A percentile compares a stretch with the other conserved stretches of the same genome.
These are phyloP conservation scores for Bocquillonia castaneifolia DNA, from an alignment of 441 rosid species.

Conservation along the genomic window DNA sequence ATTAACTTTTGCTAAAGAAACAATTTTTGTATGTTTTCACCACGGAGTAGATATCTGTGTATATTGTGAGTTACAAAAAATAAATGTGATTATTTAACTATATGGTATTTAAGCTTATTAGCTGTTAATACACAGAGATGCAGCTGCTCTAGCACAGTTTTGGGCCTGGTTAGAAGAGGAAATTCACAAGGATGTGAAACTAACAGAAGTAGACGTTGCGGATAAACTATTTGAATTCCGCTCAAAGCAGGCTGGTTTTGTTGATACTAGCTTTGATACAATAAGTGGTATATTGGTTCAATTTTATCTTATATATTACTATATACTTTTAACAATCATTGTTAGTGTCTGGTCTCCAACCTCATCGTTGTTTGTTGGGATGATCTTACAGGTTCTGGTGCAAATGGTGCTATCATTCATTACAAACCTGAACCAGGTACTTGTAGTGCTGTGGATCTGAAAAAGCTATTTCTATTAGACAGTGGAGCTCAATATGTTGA, in stretches of 20 bases:
- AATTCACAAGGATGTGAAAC: conserved; percentile 48
- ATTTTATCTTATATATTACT: conserved; percentile 19
- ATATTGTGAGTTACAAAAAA: background rate
- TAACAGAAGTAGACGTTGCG: conserved; percentile 89
- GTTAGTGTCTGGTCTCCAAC: conserved; percentile 10
- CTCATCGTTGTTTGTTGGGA: conserved; percentile 13
- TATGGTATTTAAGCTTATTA: conserved; percentile 5
- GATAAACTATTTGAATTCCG: conserved; percentile 86
- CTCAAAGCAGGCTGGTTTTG: conserved; percentile 70
- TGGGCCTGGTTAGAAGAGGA: conserved; percentile 95
- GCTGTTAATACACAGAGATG: conserved; percentile 61
- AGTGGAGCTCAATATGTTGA: conserved; percentile 96
- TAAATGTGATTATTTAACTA: background rate
- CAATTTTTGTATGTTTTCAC: background rate
- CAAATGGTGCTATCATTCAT: conserved; percentile 95
- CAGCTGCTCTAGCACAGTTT: conserved; percentile 86
- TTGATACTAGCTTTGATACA: conserved; percentile 95
- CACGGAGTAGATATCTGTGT: background rate
- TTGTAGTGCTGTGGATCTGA: conserved; percentile 71
- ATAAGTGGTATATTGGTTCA: conserved; percentile 63
- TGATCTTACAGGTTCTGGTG: conserved; percentile 72
- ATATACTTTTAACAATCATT: background rate
- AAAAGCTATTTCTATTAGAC: conserved; percentile 75
- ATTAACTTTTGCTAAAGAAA: background rate
- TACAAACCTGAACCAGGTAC: conserved; percentile 82